Conservation (phyloP, 1,284 basidiomycete species). For the Prillingera fragicola region DNA sequence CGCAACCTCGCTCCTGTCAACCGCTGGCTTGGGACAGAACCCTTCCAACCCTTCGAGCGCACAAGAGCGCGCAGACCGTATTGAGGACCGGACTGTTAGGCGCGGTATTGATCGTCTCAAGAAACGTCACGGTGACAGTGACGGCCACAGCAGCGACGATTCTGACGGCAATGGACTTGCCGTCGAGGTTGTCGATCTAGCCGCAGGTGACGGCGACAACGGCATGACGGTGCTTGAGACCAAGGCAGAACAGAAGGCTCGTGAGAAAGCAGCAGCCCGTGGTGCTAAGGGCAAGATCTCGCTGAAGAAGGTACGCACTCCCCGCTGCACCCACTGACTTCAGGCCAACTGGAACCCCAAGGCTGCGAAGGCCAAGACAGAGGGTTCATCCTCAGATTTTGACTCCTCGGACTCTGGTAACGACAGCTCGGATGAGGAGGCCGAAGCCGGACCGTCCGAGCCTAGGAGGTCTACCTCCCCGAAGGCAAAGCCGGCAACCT, state of each 20-base stretch:
- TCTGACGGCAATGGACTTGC: constrained; percentile 53
- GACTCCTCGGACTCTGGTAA: constrained; percentile 46
- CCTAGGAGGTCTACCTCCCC: too few relatives aligned
- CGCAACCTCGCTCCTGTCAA: constrained; percentile 29
- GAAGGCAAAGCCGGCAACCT: background rate
- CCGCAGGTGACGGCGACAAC: constrained; percentile 46
- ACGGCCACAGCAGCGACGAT: constrained; percentile 49
- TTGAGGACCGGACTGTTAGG: constrained; percentile 66
- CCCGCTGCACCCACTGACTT: background rate
- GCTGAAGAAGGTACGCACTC: constrained; percentile 33
- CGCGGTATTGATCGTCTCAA: constrained; percentile 59
- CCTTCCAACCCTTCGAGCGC: constrained; percentile 42
- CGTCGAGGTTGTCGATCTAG: constrained; percentile 60
- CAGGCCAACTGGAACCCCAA: constrained; percentile 43
- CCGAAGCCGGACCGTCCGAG: constrained; percentile 18
- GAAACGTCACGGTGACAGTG: constrained; percentile 55
- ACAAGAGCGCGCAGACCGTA: constrained; percentile 62
- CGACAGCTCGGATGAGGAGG: constrained; percentile 19
- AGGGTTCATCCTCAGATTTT: constrained; percentile 40
- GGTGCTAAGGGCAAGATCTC: constrained; percentile 14
- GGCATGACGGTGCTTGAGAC: constrained; percentile 42
- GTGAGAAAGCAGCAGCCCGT: constrained; percentile 18
- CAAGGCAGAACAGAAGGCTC: constrained; percentile 22
- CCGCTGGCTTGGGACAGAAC: constrained; percentile 40
- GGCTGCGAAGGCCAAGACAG: constrained; percentile 13